Percentiles rank a stretch among this genome's conserved stretches.
These are phyloP conservation scores for Testicularia cyperi DNA, from an alignment of 1,284 basidiomycete genomes.

Conservation along the genomic window DNA sequence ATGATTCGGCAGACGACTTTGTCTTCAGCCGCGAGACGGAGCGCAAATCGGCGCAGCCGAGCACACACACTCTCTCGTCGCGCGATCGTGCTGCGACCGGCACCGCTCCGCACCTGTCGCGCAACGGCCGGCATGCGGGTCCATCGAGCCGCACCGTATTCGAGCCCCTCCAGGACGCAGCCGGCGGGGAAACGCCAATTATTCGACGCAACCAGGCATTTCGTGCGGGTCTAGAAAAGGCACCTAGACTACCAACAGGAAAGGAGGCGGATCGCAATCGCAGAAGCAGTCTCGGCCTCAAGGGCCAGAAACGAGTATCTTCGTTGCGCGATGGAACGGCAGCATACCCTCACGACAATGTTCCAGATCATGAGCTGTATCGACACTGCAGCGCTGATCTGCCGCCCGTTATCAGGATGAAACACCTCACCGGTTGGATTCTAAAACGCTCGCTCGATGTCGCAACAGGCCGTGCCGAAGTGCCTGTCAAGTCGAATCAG, in stretches of 20 bases:
- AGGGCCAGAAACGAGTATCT: constrained; percentile 43
- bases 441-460: constrained; percentile 45
- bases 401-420: constrained; percentile 50
- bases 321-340: constrained; percentile 42
- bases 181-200: constrained; percentile 41
- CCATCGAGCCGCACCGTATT: constrained; percentile 22
- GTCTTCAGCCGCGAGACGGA: constrained; percentile 33
- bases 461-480: constrained; percentile 28
- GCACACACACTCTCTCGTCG: no score
- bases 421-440: constrained; percentile 44
- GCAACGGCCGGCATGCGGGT: constrained; percentile 9
- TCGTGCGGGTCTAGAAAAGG: constrained; percentile 30
- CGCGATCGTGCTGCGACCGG: no score
- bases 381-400: constrained; percentile 47
- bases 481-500: constrained; percentile 11
- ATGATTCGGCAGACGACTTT: constrained; percentile 38
- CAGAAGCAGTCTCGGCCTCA: constrained; percentile 47
- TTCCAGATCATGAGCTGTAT: constrained; percentile 51
- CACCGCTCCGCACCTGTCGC: no score
- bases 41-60: no score
- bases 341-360: constrained; percentile 51
- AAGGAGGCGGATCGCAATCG: constrained; percentile 22
- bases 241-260: constrained; percentile 26
- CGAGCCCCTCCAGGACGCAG: constrained; percentile 36
- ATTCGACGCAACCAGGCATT: constrained; percentile 36